Evolutionary conservation across 805 yeast species (phyloP).

Genomic region (Candida anglica): DNA sequence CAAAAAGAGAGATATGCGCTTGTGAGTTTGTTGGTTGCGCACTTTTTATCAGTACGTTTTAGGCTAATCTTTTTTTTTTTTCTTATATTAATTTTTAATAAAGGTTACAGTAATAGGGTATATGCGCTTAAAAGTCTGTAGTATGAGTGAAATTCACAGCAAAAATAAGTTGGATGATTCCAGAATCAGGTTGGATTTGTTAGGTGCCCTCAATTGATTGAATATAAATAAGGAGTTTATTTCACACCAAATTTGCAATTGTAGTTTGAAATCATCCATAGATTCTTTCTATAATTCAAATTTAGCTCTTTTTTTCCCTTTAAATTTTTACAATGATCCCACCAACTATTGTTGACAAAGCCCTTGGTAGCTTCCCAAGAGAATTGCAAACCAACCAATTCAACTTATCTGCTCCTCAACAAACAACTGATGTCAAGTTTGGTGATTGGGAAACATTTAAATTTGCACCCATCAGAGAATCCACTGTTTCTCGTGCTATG

Average conservation of each 20-base stretch:
- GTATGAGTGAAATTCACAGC: too few relatives aligned
- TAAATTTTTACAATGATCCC: constrained; percentile 25
- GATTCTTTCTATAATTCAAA: neutral
- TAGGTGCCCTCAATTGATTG: too few relatives aligned
- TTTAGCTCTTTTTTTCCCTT: neutral
- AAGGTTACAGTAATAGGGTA: too few relatives aligned
- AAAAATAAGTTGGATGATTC: too few relatives aligned
- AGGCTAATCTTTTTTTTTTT: too few relatives aligned
- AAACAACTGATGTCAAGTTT: constrained; percentile 22
- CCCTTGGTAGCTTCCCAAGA: neutral
- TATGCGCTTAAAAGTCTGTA: neutral
- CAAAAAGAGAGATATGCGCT: too few relatives aligned
- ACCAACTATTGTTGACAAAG: constrained; percentile 22
- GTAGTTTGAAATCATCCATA: too few relatives aligned
- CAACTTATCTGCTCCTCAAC: constrained; percentile 14
- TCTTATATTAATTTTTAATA: too few relatives aligned
- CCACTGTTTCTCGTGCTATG: constrained; percentile 79
- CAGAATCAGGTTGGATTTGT: neutral
- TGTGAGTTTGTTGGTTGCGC: too few relatives aligned
- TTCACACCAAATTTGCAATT: neutral
- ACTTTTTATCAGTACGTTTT: too few relatives aligned
- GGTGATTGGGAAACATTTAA: constrained; percentile 67
- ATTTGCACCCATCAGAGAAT: constrained; percentile 72
- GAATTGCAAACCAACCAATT: constrained; percentile 15
- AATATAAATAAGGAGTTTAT: neutral